These are phyloP conservation scores for Aureobasidium namibiae DNA, from an alignment of 2,329 filamentous ascomycete species.

Conservation along the genomic window DNA sequence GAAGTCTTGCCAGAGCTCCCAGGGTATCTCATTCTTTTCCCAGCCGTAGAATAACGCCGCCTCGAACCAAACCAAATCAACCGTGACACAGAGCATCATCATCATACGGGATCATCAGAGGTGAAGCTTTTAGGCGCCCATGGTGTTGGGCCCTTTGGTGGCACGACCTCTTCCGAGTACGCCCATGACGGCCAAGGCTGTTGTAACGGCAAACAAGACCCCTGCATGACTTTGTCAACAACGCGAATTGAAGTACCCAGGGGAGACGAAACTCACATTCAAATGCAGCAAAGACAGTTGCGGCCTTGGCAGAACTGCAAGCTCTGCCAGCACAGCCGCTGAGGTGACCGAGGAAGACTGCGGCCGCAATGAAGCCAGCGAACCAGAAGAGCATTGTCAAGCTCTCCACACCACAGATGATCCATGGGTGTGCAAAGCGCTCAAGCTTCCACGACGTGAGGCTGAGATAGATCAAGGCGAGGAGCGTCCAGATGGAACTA, in stretches of 20 bases:
- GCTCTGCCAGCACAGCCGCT: slow-evolving; percentile 46
- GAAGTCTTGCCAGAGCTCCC: not conserved
- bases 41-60: not conserved
- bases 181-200: slow-evolving; percentile 40
- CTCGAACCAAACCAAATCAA: not conserved
- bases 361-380: slow-evolving; percentile 70
- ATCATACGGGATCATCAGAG: not conserved
- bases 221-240: slow-evolving; percentile 24
- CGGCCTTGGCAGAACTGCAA: slow-evolving; percentile 56
- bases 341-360: slow-evolving; percentile 50
- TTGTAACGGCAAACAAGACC: slow-evolving; percentile 45
- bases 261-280: slow-evolving; percentile 38
- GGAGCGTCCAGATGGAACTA: slow-evolving; percentile 64
- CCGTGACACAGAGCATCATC: slow-evolving; percentile 1
- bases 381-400: slow-evolving; percentile 87
- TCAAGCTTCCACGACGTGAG: slow-evolving; percentile 46
- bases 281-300: slow-evolving; percentile 58
- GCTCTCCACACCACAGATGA: slow-evolving; percentile 58
- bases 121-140: slow-evolving; percentile 17
- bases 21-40: slow-evolving; percentile 7
- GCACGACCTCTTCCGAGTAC: slow-evolving; percentile 31
- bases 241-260: not conserved
- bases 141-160: slow-evolving; percentile 26
- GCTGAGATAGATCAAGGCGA: slow-evolving; percentile 61
- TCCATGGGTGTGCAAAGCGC: slow-evolving; percentile 52